phyloP scores from a whole-genome alignment of 2,329 filamentous ascomycete genomes.

The Penicillium digitatum region DNA sequence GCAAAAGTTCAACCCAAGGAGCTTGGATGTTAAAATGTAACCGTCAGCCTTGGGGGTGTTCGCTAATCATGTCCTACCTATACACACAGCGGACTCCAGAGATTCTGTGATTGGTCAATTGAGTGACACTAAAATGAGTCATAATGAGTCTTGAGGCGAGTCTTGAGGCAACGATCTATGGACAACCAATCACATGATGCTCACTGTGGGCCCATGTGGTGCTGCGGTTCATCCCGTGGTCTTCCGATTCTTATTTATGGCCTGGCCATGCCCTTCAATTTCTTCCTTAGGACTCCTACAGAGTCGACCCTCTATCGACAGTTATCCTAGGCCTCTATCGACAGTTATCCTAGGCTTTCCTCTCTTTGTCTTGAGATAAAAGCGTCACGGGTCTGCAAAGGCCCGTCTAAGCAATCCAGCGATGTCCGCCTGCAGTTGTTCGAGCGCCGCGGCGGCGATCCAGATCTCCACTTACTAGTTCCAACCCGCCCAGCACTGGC shows the following conservation, averaged over 20 bases:
- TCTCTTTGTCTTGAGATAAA: neutral
- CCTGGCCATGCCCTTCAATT: neutral
- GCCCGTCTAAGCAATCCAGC: constrained; percentile 25
- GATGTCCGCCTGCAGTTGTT: constrained; percentile 23
- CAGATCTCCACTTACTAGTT: constrained; percentile 15
- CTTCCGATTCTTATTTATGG: constrained; percentile 14
- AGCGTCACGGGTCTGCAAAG: constrained; percentile 26
- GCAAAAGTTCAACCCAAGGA: neutral
- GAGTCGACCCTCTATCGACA: constrained; percentile 8
- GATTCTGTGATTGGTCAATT: constrained; percentile 11
- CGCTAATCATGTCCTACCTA: too few species aligned
- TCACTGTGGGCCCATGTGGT: neutral
- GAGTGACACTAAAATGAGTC: constrained; percentile 25
- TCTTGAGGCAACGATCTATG: constrained; percentile 4
- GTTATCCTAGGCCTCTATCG: constrained; percentile 1
- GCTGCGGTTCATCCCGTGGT: constrained; percentile 3
- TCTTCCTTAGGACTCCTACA: constrained; percentile 24
- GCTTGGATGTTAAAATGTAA: neutral
- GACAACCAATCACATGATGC: constrained; percentile 9
- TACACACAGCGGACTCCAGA: too few species aligned
- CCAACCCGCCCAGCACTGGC: constrained; percentile 14
- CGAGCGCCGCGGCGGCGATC: constrained; percentile 16
- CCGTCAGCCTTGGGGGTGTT: neutral
- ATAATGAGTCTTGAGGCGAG: constrained; percentile 24
- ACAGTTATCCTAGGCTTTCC: constrained; percentile 2